Evolutionary conservation across 768 basidiomycete genomes (phyloP), one percentile per base, ranked within the genome.

Genomic region (Naganishia randhawae): DNA sequence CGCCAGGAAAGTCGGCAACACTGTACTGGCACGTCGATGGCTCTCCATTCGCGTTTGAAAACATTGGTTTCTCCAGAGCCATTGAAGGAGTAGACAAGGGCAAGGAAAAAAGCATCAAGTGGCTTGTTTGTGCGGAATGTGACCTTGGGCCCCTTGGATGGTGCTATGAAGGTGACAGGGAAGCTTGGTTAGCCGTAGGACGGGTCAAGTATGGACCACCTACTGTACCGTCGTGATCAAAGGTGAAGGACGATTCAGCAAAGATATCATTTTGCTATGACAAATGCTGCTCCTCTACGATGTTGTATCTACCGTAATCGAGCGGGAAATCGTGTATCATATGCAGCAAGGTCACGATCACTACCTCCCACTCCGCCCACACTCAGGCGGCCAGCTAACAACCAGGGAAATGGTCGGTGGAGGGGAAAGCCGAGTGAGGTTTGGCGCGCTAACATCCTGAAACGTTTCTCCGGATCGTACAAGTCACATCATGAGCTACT

Each of bases 121-220:
- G 74, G 71, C 67, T 81, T 55, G 78, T 78, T 29, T 81, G 80
- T 68, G 80, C 80, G 5, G 80, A 81, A 50, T 81, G 80, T 50
- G 79, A 81, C 74, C 57, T 78, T n/a, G 80, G 80, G 8, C 79
- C 80, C 5, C 3, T 81, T 29, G 80, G 80, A 0, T 81, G 77
- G 76, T 75, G 76, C 50, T 76, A 73, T 51, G 80, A 81, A 42
- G 80, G 80, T 32, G 75, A 70, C 1, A 73, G 73, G 14, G 76
- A 75, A 65, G 76, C 74, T 54, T 80, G 79, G 79, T 55, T 81
- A n/a, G 4, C 4, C 39, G 39, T 61, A 14, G 57, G 57, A 61
- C 57, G 57, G 3, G 57, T 61, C 22, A 61, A 61, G 7, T 61
- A 61, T 61, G 57, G 57, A 41, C 57, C 57, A 22, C 57, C 37